Conservation (phyloP, 441 rosid genomes). For the Corymbia calophylla region DNA sequence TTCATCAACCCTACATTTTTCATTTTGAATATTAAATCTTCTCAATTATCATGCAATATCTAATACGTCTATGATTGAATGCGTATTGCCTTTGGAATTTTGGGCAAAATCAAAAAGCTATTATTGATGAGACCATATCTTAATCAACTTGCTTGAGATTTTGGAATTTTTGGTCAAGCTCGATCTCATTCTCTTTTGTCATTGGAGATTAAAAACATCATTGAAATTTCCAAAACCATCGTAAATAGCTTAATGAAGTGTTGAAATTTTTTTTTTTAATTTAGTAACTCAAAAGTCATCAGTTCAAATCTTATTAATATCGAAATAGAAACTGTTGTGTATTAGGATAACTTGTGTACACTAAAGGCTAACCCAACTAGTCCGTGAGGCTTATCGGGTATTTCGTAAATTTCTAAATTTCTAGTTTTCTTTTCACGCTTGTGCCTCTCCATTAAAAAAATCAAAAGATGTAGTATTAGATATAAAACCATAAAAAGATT, state of each 20-base stretch:
- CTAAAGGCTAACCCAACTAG: no score
- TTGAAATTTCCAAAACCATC: no score
- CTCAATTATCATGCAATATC: background rate
- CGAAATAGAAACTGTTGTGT: background rate
- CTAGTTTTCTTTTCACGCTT: background rate
- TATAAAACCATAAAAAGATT: background rate
- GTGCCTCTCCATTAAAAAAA: background rate
- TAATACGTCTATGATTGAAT: background rate
- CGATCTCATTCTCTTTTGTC: no score
- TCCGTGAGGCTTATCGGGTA: no score
- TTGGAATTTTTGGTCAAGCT: background rate
- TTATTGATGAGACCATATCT: background rate
- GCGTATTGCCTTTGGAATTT: background rate
- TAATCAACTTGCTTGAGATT: background rate
- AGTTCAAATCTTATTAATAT: no score
- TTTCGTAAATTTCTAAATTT: background rate
- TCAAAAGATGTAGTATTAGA: background rate
- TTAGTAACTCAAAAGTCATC: no score
- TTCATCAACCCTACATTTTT: accelerated
- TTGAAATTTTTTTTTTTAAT: no score
- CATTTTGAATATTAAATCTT: background rate
- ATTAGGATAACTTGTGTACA: no score
- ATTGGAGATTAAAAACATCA: no score
- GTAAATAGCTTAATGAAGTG: no score
- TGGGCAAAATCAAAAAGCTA: background rate